Base-by-base conservation (phyloP, 2,329 filamentous ascomycete species). In the Clonostachys rhizophaga region DNA sequence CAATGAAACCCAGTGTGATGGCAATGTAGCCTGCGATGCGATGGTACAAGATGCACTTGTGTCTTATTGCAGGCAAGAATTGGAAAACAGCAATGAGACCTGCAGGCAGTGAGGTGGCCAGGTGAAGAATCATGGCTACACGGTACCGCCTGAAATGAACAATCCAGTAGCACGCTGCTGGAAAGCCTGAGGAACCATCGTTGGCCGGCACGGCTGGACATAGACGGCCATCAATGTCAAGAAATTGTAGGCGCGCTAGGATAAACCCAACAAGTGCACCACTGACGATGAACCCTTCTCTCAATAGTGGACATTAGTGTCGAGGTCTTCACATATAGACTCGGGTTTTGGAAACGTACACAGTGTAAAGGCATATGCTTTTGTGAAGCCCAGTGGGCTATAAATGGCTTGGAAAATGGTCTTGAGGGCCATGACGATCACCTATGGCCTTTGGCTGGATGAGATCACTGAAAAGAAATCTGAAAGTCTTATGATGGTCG, bases 11-110 rank as follows among this genome's bases (percentile, higher is more conserved):
- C 1, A 84, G 62, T 0, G 74, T 41, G 1, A 78, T 51, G 44
- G 79, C 59, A 6, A 73, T 30, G 51, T 83, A 83, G 3, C 81
- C 81, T 45, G 74, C 78, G 47, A 83, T 68, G 1, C 81, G 73
- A 56, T 85, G 81, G 34, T 82, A 58, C 5, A 76, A 47, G 1
- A 79, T 62, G 46, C 62, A 54, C 49, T 68, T 73, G 52, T 76
- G 68, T 2, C 70, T 62, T 36, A 72, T 57, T 7, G 57, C 47
- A 4, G 73, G 74, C 9, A 73, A 54, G 52, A 76, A 76, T 60
- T 76, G 74, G 30, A 70, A 56, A 46, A 63, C 61, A 7, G 61
- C 63, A 4, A 76, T 60, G 6, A 75, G 49, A 6, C 58, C 60
- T 2, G 64, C 70, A 1, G 71, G 71, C 4, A 76, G 54, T 17